Evolutionary conservation across 2,329 filamentous ascomycete genomes (phyloP).

Genomic region (Blumeriella jaapii): DNA sequence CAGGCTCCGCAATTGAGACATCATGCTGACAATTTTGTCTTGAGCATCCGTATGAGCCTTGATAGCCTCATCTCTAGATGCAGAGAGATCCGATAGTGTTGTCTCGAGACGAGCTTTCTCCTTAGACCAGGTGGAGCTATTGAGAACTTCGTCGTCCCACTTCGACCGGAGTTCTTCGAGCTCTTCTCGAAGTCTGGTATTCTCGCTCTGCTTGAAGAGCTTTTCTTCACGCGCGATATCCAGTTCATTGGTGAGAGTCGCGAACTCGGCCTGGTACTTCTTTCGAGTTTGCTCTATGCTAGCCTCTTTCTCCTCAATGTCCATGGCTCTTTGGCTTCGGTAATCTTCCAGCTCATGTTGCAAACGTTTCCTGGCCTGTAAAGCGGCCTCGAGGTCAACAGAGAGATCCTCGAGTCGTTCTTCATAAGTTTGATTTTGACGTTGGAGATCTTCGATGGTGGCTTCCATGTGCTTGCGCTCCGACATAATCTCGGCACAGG

Average conservation of each 20-base stretch:
- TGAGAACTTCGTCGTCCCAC: slow-evolving; percentile 96
- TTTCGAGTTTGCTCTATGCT: slow-evolving; percentile 94
- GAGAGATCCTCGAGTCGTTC: slow-evolving; percentile 85
- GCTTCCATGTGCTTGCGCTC: slow-evolving; percentile 85
- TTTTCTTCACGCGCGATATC: slow-evolving; percentile 86
- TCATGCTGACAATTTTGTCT: slow-evolving; percentile 77
- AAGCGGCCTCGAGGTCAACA: slow-evolving; percentile 73
- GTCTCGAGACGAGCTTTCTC: slow-evolving; percentile 89
- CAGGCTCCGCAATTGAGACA: slow-evolving; percentile 79
- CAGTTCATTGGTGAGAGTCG: slow-evolving; percentile 79
- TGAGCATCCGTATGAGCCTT: slow-evolving; percentile 92
- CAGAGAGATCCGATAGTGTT: slow-evolving; percentile 75
- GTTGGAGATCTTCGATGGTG: slow-evolving; percentile 78
- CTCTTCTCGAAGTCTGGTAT: slow-evolving; percentile 82
- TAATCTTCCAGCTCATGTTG: slow-evolving; percentile 98
- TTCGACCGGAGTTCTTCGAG: slow-evolving; percentile 89
- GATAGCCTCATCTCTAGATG: slow-evolving; percentile 87
- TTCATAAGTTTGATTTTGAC: slow-evolving; percentile 79
- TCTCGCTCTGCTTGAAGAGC: slow-evolving; percentile 78
- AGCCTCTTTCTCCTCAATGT: slow-evolving; percentile 92
- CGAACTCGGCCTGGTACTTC: slow-evolving; percentile 93
- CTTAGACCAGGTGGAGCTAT: slow-evolving; percentile 96
- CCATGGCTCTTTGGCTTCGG: slow-evolving; percentile 84
- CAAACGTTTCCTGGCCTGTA: slow-evolving; percentile 84
- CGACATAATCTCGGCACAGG: slow-evolving; percentile 78